These are phyloP conservation scores for Akanthomyces uredinophilus DNA, from an alignment of 2,329 filamentous ascomycete species.

Conservation along the genomic window DNA sequence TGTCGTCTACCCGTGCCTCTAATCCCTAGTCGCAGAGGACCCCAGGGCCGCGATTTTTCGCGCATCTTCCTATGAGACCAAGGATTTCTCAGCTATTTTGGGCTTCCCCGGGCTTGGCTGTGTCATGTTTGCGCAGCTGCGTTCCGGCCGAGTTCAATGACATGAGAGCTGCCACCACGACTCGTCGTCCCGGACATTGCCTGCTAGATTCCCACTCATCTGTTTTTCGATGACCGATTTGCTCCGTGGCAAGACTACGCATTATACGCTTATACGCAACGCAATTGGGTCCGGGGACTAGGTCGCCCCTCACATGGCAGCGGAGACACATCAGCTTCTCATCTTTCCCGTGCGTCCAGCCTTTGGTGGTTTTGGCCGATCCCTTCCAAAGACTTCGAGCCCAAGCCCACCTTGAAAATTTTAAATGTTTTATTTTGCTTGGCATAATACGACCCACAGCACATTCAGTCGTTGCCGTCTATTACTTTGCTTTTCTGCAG, in stretches of 20 bases:
- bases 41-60: too few relatives aligned
- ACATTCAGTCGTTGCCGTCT: not conserved
- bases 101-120: too few relatives aligned
- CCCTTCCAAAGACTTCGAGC: not conserved
- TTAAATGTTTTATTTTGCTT: not conserved
- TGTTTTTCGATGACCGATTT: not conserved
- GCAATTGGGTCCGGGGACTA: not conserved
- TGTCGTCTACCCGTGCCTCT: not conserved
- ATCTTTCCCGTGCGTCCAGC: not conserved
- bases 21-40: not conserved
- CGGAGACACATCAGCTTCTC: not conserved
- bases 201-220: not conserved
- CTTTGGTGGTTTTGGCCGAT: not conserved
- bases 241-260: not conserved
- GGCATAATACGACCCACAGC: not conserved
- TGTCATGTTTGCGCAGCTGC: not conserved
- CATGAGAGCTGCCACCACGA: too few relatives aligned
- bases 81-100: not conserved
- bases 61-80: too few relatives aligned
- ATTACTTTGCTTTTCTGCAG: not conserved
- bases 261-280: not conserved
- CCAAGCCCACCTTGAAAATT: not conserved
- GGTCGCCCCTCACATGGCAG: not conserved
- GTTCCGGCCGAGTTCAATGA: not conserved
- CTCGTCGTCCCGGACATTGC: not conserved